These are phyloP conservation scores for Fusarium lyarnte DNA, from an alignment of 2,329 filamentous ascomycete genomes.

Conservation along the genomic window DNA sequence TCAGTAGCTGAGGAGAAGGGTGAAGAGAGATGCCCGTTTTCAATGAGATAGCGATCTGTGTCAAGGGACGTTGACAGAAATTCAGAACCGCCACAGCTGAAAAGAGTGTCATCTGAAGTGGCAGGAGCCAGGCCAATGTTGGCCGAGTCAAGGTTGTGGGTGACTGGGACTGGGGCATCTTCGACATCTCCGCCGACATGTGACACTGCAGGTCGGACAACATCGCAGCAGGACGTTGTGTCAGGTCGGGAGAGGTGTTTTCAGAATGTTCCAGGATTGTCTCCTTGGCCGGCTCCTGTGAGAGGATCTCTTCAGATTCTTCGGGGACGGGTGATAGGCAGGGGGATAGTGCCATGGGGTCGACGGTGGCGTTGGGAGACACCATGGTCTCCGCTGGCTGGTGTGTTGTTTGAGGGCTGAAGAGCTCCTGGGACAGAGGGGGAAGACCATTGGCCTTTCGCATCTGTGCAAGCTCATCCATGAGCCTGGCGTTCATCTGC, in stretches of 20 bases:
- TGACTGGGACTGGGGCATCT: conserved; percentile 51
- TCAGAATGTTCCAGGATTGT: conserved; percentile 40
- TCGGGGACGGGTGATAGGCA: conserved; percentile 63
- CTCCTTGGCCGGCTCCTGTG: conserved; percentile 44
- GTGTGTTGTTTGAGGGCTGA: conserved; percentile 58
- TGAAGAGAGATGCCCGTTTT: conserved; percentile 79
- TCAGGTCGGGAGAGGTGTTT: conserved; percentile 79
- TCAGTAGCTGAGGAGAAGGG: conserved; percentile 73
- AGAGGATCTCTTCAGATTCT: conserved; percentile 40
- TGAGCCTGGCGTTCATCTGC: conserved; percentile 59
- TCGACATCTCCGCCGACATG: conserved; percentile 79
- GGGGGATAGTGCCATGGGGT: conserved; percentile 70
- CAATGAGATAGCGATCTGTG: conserved; percentile 79
- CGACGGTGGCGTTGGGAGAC: conserved; percentile 59
- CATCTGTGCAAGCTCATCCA: conserved; percentile 61
- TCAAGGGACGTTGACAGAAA: conserved; percentile 73
- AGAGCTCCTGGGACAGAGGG: conserved; percentile 68
- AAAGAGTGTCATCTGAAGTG: conserved; percentile 69
- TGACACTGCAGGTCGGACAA: conserved; percentile 99
- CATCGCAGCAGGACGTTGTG: conserved; percentile 99
- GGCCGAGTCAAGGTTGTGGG: conserved; percentile 49
- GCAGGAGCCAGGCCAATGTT: conserved; percentile 58
- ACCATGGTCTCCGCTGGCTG: conserved; percentile 55
- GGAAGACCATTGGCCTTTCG: conserved; percentile 57
- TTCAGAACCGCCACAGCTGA: conserved; percentile 77